A percentile compares a stretch with the other conserved stretches of the same genome.
phyloP scores from a whole-genome alignment of 768 basidiomycete genomes.

The Lenzites betulinus region DNA sequence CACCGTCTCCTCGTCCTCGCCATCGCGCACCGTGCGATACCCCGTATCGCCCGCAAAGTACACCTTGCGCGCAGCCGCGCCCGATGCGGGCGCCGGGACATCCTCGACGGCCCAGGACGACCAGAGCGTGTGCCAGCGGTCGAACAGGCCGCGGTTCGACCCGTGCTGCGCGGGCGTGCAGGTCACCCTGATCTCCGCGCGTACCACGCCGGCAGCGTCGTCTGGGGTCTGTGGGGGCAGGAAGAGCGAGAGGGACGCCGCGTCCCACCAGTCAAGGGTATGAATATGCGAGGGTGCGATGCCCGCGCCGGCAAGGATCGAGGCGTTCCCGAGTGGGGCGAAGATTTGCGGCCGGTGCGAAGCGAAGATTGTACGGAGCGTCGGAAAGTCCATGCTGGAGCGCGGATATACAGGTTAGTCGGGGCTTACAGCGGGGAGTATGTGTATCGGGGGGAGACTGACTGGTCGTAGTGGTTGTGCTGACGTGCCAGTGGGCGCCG shows the following conservation, averaged over 20 bases:
- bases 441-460: not conserved
- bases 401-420: not conserved
- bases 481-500: conserved; percentile 7
- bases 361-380: conserved; percentile 32
- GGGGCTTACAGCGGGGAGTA: not conserved
- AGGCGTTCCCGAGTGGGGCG: conserved; percentile 46
- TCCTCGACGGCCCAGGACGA: conserved; percentile 62
- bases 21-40: conserved; percentile 49
- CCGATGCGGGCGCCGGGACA: conserved; percentile 35
- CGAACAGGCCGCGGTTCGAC: conserved; percentile 50
- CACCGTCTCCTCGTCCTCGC: conserved; percentile 49
- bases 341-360: conserved; percentile 42
- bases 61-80: conserved; percentile 37
- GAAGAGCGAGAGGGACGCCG: conserved; percentile 29
- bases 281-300: conserved; percentile 37
- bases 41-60: conserved; percentile 77
- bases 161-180: conserved; percentile 70
- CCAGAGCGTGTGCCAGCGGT: conserved; percentile 64
- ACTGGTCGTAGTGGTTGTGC: conserved; percentile 45
- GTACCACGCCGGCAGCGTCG: not conserved
- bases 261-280: conserved; percentile 57
- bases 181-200: conserved; percentile 46
- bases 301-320: conserved; percentile 36
- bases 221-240: not conserved
- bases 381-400: conserved; percentile 37